Evolutionary conservation across 2,329 filamentous ascomycete genomes (phyloP).

Genomic region (Seiridium cupressi): DNA sequence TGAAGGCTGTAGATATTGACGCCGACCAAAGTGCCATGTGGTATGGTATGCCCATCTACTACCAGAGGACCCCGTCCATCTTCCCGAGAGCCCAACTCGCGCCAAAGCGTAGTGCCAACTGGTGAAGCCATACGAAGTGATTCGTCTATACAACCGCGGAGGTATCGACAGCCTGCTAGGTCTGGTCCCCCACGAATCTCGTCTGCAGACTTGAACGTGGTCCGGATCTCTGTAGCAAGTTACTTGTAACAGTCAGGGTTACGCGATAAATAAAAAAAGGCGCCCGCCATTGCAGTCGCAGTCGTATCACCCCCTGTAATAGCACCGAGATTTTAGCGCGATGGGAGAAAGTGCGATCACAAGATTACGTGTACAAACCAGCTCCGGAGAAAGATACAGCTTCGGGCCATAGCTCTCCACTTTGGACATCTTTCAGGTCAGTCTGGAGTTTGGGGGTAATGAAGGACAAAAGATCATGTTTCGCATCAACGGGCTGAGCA

Average conservation of each 20-base stretch:
- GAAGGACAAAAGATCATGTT: too few relatives aligned
- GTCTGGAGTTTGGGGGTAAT: too few relatives aligned
- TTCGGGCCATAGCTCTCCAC: too few relatives aligned
- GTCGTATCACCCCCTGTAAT: constrained; percentile 24
- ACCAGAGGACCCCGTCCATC: constrained; percentile 12
- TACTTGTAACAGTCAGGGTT: constrained; percentile 24
- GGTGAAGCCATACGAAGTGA: constrained; percentile 43
- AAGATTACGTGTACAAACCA: background rate
- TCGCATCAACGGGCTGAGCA: too few relatives aligned
- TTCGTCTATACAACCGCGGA: constrained; percentile 46
- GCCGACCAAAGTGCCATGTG: constrained; percentile 30
- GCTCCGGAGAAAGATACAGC: too few relatives aligned
- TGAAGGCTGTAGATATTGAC: constrained; percentile 32
- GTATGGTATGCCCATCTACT: constrained; percentile 25
- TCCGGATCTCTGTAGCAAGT: constrained; percentile 27
- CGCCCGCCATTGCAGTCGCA: constrained; percentile 26
- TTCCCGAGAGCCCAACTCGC: constrained; percentile 21
- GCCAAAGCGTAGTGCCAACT: constrained; percentile 29
- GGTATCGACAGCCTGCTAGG: constrained; percentile 35
- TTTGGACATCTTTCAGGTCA: too few relatives aligned
- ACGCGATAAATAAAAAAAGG: constrained; percentile 32
- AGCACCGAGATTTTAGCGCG: constrained; percentile 8
- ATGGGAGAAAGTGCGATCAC: background rate
- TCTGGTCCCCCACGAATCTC: constrained; percentile 26
- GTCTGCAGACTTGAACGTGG: constrained; percentile 28